Evolutionary conservation across 2,329 filamentous ascomycete species (phyloP), one percentile per base, ranked within the genome.

Genomic region (Alternaria viburni): DNA sequence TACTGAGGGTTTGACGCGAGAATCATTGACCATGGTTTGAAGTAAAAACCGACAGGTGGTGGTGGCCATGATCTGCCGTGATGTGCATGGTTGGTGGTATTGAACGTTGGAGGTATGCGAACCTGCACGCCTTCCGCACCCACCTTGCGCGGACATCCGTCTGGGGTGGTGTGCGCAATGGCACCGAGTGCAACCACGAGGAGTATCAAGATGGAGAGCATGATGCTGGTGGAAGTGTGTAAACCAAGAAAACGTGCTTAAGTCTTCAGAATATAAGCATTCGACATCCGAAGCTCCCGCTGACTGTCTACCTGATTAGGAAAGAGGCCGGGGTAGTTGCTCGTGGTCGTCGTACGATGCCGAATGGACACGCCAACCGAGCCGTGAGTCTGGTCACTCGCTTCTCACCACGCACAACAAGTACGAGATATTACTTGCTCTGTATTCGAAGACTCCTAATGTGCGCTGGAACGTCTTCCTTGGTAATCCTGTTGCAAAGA

Each of bases 1-100:
- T 64, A 67, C n/a, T 62, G 64, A 2, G 61, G 41, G 50, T 65
- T 65, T 11, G 65, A 61, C 19, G 70, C 63, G 12, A 64, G 61
- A 21, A 69, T 60, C 56, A 69, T 68, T 6, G 59, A 54, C 70
- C 69, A 72, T n/a, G 60, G 62, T 36, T 67, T 54, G 62, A 68
- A 69, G 44, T 68, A 66, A n/a, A 62, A 72, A 3, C 56, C 61
- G 5, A 25, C 28, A 7, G 66, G 61, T 25, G 63, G 64, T 8
- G 59, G 30, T 6, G 2, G 17, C 68, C 69, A 70, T 30, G 44
- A n/a, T 26, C 36, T 17, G 52, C 26, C 19, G 21, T 61, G 32
- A 19, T 51, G 11, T 6, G 13, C 4, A 25, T 30, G 11, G 3
- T 21, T 2, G 3, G 52, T 36, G 15, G 25, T 30, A 17, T 45